Conservation (phyloP, 2,329 filamentous ascomycete species). For the Bipolaris cookei region DNA sequence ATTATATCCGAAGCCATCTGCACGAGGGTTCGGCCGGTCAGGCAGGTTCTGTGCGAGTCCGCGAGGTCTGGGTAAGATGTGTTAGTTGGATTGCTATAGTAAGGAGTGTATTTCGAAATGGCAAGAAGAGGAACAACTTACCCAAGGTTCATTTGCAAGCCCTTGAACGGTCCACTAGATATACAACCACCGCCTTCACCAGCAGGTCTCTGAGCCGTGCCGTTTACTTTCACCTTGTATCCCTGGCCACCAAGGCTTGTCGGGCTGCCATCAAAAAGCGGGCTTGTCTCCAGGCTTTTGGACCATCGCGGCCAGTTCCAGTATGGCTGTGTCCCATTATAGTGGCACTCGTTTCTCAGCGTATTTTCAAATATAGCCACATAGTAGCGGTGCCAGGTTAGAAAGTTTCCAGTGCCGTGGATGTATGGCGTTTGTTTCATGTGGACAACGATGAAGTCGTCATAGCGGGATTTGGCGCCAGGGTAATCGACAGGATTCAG, state of each 20-base stretch:
- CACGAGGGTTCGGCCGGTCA: slow-evolving; percentile 50
- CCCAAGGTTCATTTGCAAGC: slow-evolving; percentile 43
- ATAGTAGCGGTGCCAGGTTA: slow-evolving; percentile 54
- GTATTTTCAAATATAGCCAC: slow-evolving; percentile 52
- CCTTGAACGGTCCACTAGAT: slow-evolving; percentile 58
- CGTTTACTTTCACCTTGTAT: slow-evolving; percentile 13
- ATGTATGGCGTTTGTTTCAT: slow-evolving; percentile 47
- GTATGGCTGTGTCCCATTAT: slow-evolving; percentile 56
- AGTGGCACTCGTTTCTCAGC: slow-evolving; percentile 53
- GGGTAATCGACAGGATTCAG: slow-evolving; percentile 31
- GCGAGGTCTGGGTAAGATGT: slow-evolving; percentile 26
- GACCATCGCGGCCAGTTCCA: slow-evolving; percentile 61
- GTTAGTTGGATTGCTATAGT: not conserved
- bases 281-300: slow-evolving; percentile 55
- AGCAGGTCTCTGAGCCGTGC: slow-evolving; percentile 47
- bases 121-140: slow-evolving; percentile 14
- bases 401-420: slow-evolving; percentile 46
- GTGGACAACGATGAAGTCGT: slow-evolving; percentile 48
- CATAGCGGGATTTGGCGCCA: slow-evolving; percentile 43
- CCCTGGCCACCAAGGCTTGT: slow-evolving; percentile 59
- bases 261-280: slow-evolving; percentile 64
- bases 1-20: slow-evolving; percentile 44
- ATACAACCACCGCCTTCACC: slow-evolving; percentile 65
- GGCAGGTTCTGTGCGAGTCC: slow-evolving; percentile 26
- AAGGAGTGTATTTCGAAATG: not conserved